A percentile compares a stretch with the other conserved stretches of the same genome.
phyloP scores from a whole-genome alignment of 1,284 basidiomycete species.

The Agroathelia rolfsii region DNA sequence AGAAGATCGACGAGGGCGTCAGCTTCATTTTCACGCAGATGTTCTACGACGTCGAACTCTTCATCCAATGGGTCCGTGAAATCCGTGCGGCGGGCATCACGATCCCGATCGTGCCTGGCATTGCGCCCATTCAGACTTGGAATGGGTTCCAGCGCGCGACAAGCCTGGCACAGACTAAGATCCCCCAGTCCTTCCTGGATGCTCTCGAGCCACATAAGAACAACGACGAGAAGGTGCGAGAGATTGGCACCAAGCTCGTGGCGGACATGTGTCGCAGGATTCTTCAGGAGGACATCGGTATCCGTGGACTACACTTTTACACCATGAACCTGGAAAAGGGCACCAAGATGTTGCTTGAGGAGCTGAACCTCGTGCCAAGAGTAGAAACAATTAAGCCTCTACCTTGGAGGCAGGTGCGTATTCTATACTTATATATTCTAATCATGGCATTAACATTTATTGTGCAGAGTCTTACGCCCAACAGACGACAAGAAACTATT shows the following conservation, averaged over 20 bases:
- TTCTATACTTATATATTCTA: background rate
- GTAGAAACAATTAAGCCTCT: conserved; percentile 83
- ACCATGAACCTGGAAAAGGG: conserved; percentile 98
- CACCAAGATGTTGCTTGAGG: conserved; percentile 85
- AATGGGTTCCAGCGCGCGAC: conserved; percentile 94
- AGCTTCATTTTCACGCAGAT: conserved; percentile 93
- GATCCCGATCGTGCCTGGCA: conserved; percentile 90
- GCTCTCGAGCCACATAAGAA: conserved; percentile 85
- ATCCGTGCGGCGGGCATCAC: conserved; percentile 83
- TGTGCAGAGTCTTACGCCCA: conserved; percentile 75
- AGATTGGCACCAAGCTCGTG: conserved; percentile 80
- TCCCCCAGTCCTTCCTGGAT: conserved; percentile 77
- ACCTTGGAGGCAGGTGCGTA: conserved; percentile 79
- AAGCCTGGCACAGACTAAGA: conserved; percentile 74
- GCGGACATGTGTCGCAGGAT: conserved; percentile 83
- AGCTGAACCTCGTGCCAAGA: conserved; percentile 76
- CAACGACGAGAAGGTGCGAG: conserved; percentile 84
- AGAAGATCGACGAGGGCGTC: conserved; percentile 81
- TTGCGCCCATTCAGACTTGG: conserved; percentile 98
- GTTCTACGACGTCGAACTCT: conserved; percentile 87
- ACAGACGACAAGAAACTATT: conserved; percentile 79
- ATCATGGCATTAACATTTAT: conserved; percentile 8
- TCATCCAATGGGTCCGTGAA: conserved; percentile 77
- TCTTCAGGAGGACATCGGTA: conserved; percentile 68
- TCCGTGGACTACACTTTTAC: conserved; percentile 90